These are phyloP conservation scores for Paecilomyces sp. DNA, from an alignment of 2,329 filamentous ascomycete species.

Conservation along the genomic window DNA sequence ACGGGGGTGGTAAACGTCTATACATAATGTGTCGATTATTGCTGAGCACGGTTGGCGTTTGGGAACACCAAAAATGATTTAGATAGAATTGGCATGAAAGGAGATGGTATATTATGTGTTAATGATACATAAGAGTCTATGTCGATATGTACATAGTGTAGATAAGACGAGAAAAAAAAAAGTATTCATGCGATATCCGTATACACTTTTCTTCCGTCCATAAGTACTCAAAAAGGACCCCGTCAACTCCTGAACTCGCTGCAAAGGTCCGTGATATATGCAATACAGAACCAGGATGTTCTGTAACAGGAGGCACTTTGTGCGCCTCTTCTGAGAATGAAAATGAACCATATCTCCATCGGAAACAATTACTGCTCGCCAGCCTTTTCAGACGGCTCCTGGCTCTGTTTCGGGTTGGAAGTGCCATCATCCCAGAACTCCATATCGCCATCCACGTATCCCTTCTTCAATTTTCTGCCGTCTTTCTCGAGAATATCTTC, in stretches of 20 bases:
- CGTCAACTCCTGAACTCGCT: background rate
- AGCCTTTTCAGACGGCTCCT: constrained; percentile 10
- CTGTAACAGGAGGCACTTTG: background rate
- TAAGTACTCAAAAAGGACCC: background rate
- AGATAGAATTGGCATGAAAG: background rate
- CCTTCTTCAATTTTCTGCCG: constrained; percentile 69
- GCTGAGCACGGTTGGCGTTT: constrained; percentile 8
- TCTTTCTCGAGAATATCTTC: constrained; percentile 35
- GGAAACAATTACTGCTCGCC: constrained; percentile 5
- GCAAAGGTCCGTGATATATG: background rate
- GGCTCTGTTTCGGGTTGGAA: constrained; percentile 21
- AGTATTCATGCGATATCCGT: background rate
- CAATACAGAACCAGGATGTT: background rate
- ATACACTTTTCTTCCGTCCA: background rate
- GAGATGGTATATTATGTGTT: background rate
- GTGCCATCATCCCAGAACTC: constrained; percentile 82
- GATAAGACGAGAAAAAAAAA: background rate
- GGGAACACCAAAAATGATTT: constrained; percentile 10
- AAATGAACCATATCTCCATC: background rate
- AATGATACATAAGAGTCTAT: constrained; percentile 1
- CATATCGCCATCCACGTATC: constrained; percentile 72
- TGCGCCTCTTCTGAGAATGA: background rate
- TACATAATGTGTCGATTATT: background rate
- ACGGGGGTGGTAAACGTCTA: constrained; percentile 54
- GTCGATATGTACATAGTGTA: constrained; percentile 2